Base-by-base conservation (phyloP, 2,329 filamentous ascomycete species). In the Colletotrichum gloeosporioides region DNA sequence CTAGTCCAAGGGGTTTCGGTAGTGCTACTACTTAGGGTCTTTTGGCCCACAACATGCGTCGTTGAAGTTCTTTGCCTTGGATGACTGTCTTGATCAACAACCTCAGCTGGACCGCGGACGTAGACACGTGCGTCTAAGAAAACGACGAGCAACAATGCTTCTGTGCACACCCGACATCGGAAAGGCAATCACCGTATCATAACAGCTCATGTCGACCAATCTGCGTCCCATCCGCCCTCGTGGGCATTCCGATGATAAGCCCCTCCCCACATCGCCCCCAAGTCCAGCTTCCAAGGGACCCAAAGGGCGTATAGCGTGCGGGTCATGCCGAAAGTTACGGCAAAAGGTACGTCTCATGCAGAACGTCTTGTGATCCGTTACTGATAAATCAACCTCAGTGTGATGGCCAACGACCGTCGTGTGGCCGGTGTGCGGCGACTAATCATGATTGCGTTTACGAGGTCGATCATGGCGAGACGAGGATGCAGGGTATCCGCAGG, bases 401-500 rank as follows among this genome's bases (percentile, higher is more conserved):
- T 18, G 73, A 75, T n/a, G 62, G 61, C n/a, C 68, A 62, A 34
- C 73, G 73, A 32, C 73, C 73, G 13, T 29, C 25, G 8, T 75
- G 73, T 16, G 5, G 62, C 15, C 73, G 73, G 3, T 75, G 73
- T 22, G 4, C 53, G 5, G n/a, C 62, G 18, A 63, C 73, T 4
- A 67, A 31, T 13, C 55, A 75, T 36, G 49, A 71, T 1, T 75
- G 73, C 36, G 16, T 62, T 18, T 75, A 75, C 31, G 73, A 75
- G 8, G 73, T 64, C 9, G 73, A 75, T 8, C 55, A 71, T 49
- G 73, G 73, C 22, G 73, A 75, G 53, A 75, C 73, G 6, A 39
- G 73, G 36, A 75, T 75, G 73, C 73, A 75, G 69, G 73, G 73
- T 10, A 75, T 75, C 6, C 73, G 73, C 3, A 61, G 70, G 22